Evolutionary conservation across 176 grass and related monocot species (phyloP), one percentile per base, ranked within the genome.

Genomic region (Panicum miliaceum): DNA sequence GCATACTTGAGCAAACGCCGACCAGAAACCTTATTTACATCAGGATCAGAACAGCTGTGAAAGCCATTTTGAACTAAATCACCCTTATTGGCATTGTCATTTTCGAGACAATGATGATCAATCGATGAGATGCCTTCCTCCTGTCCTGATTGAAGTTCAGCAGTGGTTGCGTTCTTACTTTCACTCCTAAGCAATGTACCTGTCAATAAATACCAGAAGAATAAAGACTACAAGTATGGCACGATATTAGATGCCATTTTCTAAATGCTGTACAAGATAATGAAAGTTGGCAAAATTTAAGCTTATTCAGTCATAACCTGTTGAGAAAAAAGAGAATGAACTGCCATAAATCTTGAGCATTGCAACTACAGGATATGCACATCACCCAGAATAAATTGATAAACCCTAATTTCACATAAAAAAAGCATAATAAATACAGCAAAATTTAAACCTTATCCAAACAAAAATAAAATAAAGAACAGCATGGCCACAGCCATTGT

Each of bases 21-120:
- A 38, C 58, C 51, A 48, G 18, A 80, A 78, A 84, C 79, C 46
- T 20, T 68, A 50, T 80, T 57, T 19, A 52, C 52, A 58, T 56
- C 51, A 66, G 48, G 48, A 72, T 80, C 84, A 42, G 35, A 37
- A 75, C 50, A 67, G 70, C 58, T 71, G 74, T 69, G 19, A 46
- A 82, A 79, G 9, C 78, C 64, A 87, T 94, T 92, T 78, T 88
- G 87, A 77, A 88, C 70, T 26, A 77, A 77, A 84, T 74, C 77
- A 43, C 81, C 26, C 48, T 81, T 85, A 71, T 57, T 56, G 47
- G 75, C 67, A 77, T 69, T 82, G 52, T 77, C 84, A 53, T 86
- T 72, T 27, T 80, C 71, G 8, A 23, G 50, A 43, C 73, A 77
- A 85, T 77, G 75, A 84, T 92, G 75, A 84, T 92, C 63, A 71